phyloP scores from a whole-genome alignment of 495 filamentous ascomycete genomes.

The Pyrenopolyporus hunteri region DNA sequence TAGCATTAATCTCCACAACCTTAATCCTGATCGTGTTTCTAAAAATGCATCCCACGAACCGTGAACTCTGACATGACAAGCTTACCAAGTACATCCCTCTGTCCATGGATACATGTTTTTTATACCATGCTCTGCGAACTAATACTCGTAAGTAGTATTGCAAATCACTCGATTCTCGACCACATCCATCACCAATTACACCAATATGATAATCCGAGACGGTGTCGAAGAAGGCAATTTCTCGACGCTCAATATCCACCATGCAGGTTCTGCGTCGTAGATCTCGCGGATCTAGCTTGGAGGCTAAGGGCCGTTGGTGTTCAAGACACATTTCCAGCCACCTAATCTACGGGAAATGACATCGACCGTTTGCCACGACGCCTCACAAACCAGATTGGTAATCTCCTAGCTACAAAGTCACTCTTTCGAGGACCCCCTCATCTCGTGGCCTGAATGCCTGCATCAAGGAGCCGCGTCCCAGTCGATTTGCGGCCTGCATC shows the following conservation, averaged over 20 bases:
- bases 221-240: background rate
- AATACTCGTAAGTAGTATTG: no score
- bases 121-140: no score
- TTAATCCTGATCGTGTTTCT: constrained; percentile 37
- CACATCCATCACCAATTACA: no score
- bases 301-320: background rate
- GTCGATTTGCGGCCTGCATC: background rate
- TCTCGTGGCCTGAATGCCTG: background rate
- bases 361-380: background rate
- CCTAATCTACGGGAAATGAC: constrained; percentile 23
- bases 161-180: no score
- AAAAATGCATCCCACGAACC: constrained; percentile 37
- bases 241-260: background rate
- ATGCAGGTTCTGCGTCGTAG: constrained; percentile 6
- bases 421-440: background rate
- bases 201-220: background rate
- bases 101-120: no score
- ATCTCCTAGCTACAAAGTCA: background rate
- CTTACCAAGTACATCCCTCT: background rate
- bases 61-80: constrained; percentile 19
- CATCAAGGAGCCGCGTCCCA: constrained; percentile 1
- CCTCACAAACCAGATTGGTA: background rate
- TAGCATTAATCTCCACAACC: constrained; percentile 24
- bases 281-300: constrained; percentile 21
- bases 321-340: constrained; percentile 28